Evolutionary conservation across 306 rosid genomes (phyloP), one percentile per base, ranked within the genome.

Genomic region (Mimosa bimucronata): DNA sequence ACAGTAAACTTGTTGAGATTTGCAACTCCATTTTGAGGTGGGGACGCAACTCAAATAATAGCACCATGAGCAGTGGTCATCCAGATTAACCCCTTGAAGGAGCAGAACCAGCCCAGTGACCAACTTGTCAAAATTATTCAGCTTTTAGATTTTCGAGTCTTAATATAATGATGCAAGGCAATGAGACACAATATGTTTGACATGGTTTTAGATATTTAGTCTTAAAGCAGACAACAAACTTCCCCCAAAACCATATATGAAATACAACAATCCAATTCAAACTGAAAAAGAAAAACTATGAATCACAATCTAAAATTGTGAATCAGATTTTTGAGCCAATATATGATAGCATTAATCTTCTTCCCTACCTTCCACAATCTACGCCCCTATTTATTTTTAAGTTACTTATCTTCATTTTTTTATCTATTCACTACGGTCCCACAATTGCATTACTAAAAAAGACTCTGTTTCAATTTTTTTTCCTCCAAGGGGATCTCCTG

Each of bases 241-340:
- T 69, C 98, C 98, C 2, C 98, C 94, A 73, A 90, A 91, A 77
- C 98, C 98, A 29, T 97, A 87, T 72, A 93, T 60, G 85, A 90
- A 65, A 71, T 93, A 93, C 29, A 93, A 84, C 77, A 86, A 40
- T 45, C 97, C 97, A 71, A 93, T 90, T 73, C 92, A 76, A 68
- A 87, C 98, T 90, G 86, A 77, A 66, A 46, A 85, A 72, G 44
- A 71, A 82, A 7, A 62, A 41, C n/a, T n/a, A 68, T 73, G 12
- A 41, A 64, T 85, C 71, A 75, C 15, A 69, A 42, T 77, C 71
- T 57, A 62, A 19, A 74, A 81, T 60, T 18, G 61, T 55, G 55
- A 60, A 57, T 26, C 46, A 60, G 41, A 75, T 15, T 30, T 52
- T 19, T 11, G 34, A 53, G 48, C 12, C n/a, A 11, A 25, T 52